Percentiles rank a stretch among this genome's conserved stretches.
These are phyloP conservation scores for Bassia scoparia DNA, from an alignment of 148 eudicot genomes.

Conservation along the genomic window DNA sequence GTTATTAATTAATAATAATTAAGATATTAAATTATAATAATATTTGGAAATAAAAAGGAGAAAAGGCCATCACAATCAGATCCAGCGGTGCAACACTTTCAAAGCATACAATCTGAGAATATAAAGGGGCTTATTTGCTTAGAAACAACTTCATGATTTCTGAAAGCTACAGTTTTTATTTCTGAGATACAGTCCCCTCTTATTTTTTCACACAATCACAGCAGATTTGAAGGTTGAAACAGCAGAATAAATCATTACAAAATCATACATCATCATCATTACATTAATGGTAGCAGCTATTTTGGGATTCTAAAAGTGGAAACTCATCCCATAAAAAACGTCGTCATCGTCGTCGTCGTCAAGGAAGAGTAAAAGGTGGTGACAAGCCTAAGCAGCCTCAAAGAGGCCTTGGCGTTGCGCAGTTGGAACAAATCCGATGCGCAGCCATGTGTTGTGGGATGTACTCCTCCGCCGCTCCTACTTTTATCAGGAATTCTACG, in stretches of 20 bases:
- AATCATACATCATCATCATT: background rate
- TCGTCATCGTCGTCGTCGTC: conserved; percentile 39
- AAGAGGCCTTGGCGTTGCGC: conserved; percentile 88
- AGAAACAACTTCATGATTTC: conserved; percentile 5
- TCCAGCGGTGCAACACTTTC: conserved; percentile 27
- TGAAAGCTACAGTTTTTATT: conserved; percentile 8
- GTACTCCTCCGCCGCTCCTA: conserved; percentile 1
- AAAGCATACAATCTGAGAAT: conserved; percentile 10
- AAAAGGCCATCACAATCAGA: conserved; percentile 19
- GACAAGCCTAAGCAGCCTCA: conserved; percentile 83
- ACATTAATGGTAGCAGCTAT: conserved; percentile 36
- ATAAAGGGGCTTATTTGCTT: background rate
- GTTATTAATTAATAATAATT: too few relatives aligned
- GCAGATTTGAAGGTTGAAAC: too few relatives aligned
- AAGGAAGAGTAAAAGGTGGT: conserved; percentile 48
- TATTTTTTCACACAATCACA: background rate
- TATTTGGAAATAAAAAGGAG: background rate
- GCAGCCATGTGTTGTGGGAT: conserved; percentile 42
- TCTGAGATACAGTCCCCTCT: background rate
- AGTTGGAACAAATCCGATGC: conserved; percentile 73
- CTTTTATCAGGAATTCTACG: conserved; percentile 18
- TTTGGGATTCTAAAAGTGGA: conserved; percentile 40
- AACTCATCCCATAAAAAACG: conserved; percentile 36
- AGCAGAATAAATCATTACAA: background rate
- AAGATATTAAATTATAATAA: background rate